A percentile compares a stretch with the other conserved stretches of the same genome.
phyloP scores from a whole-genome alignment of 225 moss, liverwort and hornwort species.

The Lunularia cruciata region DNA sequence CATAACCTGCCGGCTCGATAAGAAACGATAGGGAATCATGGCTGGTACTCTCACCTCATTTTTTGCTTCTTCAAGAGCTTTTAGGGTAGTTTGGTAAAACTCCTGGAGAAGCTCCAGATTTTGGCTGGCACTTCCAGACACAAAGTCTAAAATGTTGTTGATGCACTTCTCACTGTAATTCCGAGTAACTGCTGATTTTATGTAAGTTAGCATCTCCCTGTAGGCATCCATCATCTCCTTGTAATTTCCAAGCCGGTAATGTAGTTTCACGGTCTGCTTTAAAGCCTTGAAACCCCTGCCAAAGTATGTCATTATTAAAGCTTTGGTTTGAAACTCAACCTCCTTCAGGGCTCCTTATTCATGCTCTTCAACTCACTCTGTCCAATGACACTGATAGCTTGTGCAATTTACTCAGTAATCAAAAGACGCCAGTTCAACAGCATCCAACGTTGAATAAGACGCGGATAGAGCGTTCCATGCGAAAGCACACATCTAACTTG shows the following conservation, averaged over 20 bases:
- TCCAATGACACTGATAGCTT: no score
- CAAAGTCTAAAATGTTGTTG: conserved; percentile 98
- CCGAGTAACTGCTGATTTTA: conserved; percentile 94
- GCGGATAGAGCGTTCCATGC: no score
- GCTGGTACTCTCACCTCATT: conserved; percentile 61
- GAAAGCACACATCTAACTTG: no score
- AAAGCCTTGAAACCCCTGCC: conserved; percentile 94
- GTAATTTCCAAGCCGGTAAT: conserved; percentile 90
- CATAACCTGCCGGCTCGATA: no score
- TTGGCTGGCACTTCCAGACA: conserved; percentile 90
- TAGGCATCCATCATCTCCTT: conserved; percentile 99
- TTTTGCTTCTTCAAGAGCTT: conserved; percentile 95
- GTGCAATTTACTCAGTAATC: not conserved
- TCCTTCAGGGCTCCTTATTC: no score
- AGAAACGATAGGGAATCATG: not conserved
- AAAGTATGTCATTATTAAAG: conserved; percentile 3
- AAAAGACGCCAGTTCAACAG: no score
- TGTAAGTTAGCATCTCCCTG: conserved; percentile 97
- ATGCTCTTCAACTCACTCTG: no score
- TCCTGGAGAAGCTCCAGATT: conserved; percentile 96
- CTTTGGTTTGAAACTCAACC: not conserved
- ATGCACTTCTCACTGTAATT: conserved; percentile 99
- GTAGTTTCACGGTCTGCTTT: conserved; percentile 97
- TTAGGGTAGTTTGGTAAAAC: conserved; percentile 95
- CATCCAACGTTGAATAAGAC: no score